phyloP scores from a whole-genome alignment of 2,329 filamentous ascomycete species.

The Anisogramma anomala region DNA sequence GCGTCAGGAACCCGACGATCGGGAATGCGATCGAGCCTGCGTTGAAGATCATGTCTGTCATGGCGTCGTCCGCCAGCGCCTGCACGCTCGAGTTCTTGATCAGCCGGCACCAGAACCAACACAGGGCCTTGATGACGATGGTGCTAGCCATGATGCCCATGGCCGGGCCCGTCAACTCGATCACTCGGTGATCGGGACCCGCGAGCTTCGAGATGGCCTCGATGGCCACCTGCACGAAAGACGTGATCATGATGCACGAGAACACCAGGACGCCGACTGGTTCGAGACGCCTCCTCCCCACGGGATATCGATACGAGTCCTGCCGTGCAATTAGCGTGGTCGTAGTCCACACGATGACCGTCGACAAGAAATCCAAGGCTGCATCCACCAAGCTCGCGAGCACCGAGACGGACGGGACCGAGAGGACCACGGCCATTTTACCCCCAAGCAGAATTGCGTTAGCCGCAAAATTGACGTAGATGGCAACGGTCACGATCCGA shows the following conservation, averaged over 20 bases:
- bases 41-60: constrained; percentile 69
- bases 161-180: constrained; percentile 62
- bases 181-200: constrained; percentile 49
- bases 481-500: constrained; percentile 71
- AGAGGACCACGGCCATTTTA: constrained; percentile 65
- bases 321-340: constrained; percentile 62
- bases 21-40: constrained; percentile 81
- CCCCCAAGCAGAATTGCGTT: constrained; percentile 64
- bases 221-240: constrained; percentile 66
- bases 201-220: constrained; percentile 56
- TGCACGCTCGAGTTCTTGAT: constrained; percentile 81
- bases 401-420: constrained; percentile 72
- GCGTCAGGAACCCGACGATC: constrained; percentile 63
- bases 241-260: constrained; percentile 76
- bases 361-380: constrained; percentile 68
- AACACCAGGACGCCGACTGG: constrained; percentile 74
- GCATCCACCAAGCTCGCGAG: constrained; percentile 71
- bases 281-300: constrained; percentile 63
- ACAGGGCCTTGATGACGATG: constrained; percentile 68
- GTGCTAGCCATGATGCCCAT: constrained; percentile 72
- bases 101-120: constrained; percentile 79
- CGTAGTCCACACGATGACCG: constrained; percentile 69
- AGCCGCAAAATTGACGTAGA: constrained; percentile 73
- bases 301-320: constrained; percentile 65
- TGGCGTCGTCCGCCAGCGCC: constrained; percentile 43